Percentiles rank a stretch among this genome's conserved stretches.
These are phyloP conservation scores for Keqinozyma sinolaborantium DNA, from an alignment of 1,139 yeast species.

Conservation along the genomic window DNA sequence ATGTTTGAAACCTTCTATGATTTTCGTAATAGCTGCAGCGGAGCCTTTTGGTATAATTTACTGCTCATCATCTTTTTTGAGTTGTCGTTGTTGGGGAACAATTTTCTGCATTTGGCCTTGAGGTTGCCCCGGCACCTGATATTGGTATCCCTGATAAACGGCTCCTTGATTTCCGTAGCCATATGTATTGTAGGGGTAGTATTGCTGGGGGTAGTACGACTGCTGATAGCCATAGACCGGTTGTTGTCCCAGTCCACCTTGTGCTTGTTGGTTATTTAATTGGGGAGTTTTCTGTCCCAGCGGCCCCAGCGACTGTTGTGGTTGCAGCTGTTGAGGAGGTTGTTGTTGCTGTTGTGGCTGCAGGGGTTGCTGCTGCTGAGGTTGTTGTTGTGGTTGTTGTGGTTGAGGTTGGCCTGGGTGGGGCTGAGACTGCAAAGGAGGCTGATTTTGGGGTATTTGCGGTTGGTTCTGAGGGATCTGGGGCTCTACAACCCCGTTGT, in stretches of 20 bases:
- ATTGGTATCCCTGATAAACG: slow-evolving; percentile 13
- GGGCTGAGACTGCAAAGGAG: slow-evolving; percentile 20
- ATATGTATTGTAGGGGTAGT: slow-evolving; percentile 16
- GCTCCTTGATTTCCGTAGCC: slow-evolving; percentile 22
- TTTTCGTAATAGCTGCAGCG: too few species aligned
- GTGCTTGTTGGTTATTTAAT: slow-evolving; percentile 6
- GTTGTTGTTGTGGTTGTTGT: slow-evolving; percentile 12
- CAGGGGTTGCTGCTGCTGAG: slow-evolving; percentile 10
- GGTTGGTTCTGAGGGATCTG: slow-evolving; percentile 11
- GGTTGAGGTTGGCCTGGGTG: slow-evolving; percentile 16
- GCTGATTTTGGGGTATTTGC: slow-evolving; percentile 7
- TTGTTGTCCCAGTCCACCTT: slow-evolving; percentile 10
- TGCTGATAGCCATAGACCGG: slow-evolving; percentile 16
- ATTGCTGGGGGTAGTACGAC: slow-evolving; percentile 14
- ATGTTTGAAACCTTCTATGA: not conserved
- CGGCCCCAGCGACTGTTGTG: slow-evolving; percentile 5
- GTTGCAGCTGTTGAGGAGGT: slow-evolving; percentile 16
- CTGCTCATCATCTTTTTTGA: slow-evolving; percentile 5
- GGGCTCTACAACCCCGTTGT: slow-evolving; percentile 11
- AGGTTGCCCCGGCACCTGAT: slow-evolving; percentile 8
- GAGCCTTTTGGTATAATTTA: too few species aligned
- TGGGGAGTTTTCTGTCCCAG: slow-evolving; percentile 5
- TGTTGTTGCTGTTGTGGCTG: slow-evolving; percentile 6
- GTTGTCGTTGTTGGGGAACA: not conserved
- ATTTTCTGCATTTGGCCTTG: slow-evolving; percentile 8